A percentile compares a stretch with the other conserved stretches of the same genome.
These are phyloP conservation scores for Polygonum aviculare DNA, from an alignment of 148 eudicot species.

Conservation along the genomic window DNA sequence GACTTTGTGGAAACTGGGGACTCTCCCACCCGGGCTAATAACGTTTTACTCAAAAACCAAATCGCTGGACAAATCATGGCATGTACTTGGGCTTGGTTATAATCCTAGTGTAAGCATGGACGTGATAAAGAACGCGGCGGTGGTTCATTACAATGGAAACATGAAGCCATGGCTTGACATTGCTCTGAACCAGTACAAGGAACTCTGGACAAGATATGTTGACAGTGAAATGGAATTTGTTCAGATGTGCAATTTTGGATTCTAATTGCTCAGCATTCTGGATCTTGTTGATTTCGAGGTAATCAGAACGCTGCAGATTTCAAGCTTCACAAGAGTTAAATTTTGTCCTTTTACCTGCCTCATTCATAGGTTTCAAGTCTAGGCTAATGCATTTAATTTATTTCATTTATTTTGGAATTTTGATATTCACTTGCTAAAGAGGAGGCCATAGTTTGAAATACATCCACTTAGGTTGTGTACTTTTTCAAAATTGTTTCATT, in stretches of 20 bases:
- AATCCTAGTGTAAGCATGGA: conserved; percentile 95
- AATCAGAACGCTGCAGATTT: conserved; percentile 1
- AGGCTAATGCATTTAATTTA: neutral
- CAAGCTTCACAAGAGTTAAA: neutral
- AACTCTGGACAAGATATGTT: conserved; percentile 78
- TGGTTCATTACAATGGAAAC: conserved; percentile 85
- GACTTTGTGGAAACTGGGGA: conserved; percentile 70
- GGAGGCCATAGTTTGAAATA: neutral
- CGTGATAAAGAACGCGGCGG: conserved; percentile 79
- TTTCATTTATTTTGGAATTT: neutral
- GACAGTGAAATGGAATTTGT: conserved; percentile 81
- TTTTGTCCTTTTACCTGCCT: neutral
- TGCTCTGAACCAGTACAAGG: conserved; percentile 71
- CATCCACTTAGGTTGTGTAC: neutral
- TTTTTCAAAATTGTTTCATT: conserved; percentile 1
- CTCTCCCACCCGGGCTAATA: conserved; percentile 69
- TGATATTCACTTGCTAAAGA: conserved; percentile 3
- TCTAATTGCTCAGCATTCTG: conserved; percentile 26
- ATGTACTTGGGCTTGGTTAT: conserved; percentile 79
- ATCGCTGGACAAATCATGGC: conserved; percentile 90
- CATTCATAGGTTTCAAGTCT: neutral
- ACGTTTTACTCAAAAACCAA: conserved; percentile 77
- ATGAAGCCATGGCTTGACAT: conserved; percentile 78
- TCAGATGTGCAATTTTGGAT: conserved; percentile 90
- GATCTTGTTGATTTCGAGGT: conserved; percentile 24